Conservation (phyloP, 1,284 basidiomycete genomes). For the Porodaedalea pini region DNA sequence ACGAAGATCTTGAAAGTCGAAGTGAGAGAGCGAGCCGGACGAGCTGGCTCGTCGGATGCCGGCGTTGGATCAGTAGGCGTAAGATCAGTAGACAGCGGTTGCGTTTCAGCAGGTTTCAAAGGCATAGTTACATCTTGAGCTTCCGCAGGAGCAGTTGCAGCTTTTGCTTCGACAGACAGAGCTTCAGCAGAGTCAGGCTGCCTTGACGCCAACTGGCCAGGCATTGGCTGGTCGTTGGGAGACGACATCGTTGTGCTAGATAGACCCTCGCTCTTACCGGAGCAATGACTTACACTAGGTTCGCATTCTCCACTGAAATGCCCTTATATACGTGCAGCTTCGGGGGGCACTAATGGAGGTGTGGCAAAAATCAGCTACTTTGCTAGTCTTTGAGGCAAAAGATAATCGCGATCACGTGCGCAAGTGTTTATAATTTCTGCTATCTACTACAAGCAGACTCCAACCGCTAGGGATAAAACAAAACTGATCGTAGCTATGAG, state of each 20-base stretch:
- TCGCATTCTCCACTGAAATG: background rate
- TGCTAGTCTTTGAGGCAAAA: no score
- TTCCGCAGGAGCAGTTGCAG: background rate
- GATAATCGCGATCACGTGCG: no score
- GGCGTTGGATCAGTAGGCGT: background rate
- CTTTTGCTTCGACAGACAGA: background rate
- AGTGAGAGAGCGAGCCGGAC: background rate
- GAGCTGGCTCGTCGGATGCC: background rate
- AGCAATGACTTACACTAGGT: background rate
- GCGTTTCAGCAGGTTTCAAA: background rate
- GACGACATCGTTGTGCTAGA: background rate
- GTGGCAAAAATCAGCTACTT: background rate
- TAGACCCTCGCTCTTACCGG: background rate
- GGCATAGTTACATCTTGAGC: no score
- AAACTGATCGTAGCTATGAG: no score
- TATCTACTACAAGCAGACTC: no score
- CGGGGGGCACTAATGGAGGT: background rate
- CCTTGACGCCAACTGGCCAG: background rate
- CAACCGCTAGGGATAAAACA: no score
- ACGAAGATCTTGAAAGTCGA: conserved; percentile 42
- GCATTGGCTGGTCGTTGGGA: background rate
- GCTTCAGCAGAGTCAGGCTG: background rate
- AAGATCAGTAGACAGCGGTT: background rate
- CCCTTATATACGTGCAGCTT: background rate
- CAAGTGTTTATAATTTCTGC: no score